Evolutionary conservation across 768 basidiomycete species (phyloP), one percentile per base, ranked within the genome.

Genomic region (Pleurotus sapidus): DNA sequence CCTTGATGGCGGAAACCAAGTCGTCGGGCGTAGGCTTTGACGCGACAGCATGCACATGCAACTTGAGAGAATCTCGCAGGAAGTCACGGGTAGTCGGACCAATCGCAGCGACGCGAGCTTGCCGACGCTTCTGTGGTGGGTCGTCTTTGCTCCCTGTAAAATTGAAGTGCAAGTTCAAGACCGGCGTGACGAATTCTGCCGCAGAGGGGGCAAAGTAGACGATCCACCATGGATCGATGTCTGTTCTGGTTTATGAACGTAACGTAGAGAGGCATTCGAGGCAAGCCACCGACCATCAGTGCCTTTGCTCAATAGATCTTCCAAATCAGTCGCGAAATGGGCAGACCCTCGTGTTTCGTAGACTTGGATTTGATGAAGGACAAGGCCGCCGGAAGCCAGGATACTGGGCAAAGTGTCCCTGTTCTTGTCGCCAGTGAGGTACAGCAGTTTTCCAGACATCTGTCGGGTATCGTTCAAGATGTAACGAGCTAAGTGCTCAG

Each of bases 401-500:
- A 86, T 75, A 14, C 60, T 71, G 0, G 82, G 71, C 1, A 94
- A 69, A 0, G 82, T 86, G 60, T 92, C 89, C 15, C 83, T 76
- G 58, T 91, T 93, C 75, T 94, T 95, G 78, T 95, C 93, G 18
- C 93, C 93, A 9, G 86, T 91, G 7, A 96, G 78, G 66, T 92
- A 93, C 5, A 95, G 68, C 48, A 95, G 65, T 27, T 65, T 75
- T 2, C 24, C 11, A 15, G 58, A 61, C 4, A 59, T 63, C 56
- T 56, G 56, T 38, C 49, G 46, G 8, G 67, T 18, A 49, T 77
- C 74, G 0, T 67, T 61, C 46, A 88, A 63, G 59, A 94, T 89
- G 64, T 84, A 89, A 14, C 68, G 72, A 0, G 84, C 89, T 11
- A 93, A 83, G 38, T 77, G 73, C 63, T 86, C 86, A n/a, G 82